phyloP scores from a whole-genome alignment of 257 asterid genomes.

The Verbascum thapsus region DNA sequence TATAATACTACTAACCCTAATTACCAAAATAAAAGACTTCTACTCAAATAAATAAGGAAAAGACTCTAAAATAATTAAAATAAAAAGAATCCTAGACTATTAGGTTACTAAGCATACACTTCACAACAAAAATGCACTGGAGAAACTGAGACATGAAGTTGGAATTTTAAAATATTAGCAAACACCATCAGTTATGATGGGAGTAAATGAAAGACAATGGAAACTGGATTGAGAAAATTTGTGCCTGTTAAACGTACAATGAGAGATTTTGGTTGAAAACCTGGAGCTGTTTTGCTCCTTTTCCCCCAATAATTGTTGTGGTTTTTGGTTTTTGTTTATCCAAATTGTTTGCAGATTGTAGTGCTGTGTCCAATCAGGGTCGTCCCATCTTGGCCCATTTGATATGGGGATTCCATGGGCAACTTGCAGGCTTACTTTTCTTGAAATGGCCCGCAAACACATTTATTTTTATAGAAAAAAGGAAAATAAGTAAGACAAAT shows the following conservation, averaged over 20 bases:
- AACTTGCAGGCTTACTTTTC: background rate
- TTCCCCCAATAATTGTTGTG: background rate
- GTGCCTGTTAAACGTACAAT: background rate
- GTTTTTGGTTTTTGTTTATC: background rate
- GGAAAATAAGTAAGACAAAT: background rate
- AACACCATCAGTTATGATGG: constrained; percentile 14
- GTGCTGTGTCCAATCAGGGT: background rate
- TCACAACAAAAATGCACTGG: background rate
- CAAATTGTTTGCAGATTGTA: too few species aligned
- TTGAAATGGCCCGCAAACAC: constrained; percentile 1
- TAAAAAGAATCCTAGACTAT: too few species aligned
- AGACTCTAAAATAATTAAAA: too few species aligned
- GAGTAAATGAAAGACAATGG: constrained; percentile 1
- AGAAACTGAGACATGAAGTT: background rate
- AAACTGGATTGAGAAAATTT: constrained; percentile 7
- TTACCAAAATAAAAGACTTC: too few species aligned
- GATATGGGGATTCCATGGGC: constrained; percentile 1
- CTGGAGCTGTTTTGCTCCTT: background rate
- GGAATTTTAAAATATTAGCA: background rate
- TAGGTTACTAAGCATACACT: too few species aligned
- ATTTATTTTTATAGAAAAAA: background rate
- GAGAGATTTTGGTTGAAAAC: constrained; percentile 4
- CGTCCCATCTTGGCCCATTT: background rate
- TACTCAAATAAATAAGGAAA: too few species aligned
- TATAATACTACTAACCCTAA: too few species aligned